Evolutionary conservation across 2,329 filamentous ascomycete species (phyloP).

Genomic region (Sporothrix dimorphospora): DNA sequence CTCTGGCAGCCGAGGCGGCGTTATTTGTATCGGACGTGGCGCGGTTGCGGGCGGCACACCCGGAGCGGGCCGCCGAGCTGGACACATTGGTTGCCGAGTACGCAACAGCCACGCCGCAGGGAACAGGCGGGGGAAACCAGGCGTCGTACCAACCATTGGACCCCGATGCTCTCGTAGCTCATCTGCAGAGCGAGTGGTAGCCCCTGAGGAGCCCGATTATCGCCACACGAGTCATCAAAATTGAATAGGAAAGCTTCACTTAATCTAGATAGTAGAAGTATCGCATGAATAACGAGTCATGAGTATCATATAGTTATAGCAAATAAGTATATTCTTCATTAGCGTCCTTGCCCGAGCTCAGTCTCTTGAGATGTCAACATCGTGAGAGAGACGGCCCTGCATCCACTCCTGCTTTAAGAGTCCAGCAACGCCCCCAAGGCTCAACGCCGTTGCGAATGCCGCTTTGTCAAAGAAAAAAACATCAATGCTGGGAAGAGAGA

Average conservation of each 20-base stretch:
- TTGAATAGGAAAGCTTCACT: background rate
- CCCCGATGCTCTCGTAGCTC: conserved; percentile 18
- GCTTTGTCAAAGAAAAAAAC: background rate
- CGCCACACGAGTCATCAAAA: background rate
- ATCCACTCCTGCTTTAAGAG: background rate
- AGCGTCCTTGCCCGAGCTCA: background rate
- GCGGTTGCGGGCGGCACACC: conserved; percentile 28
- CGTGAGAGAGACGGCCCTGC: background rate
- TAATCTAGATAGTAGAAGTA: too few species aligned
- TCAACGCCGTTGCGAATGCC: background rate
- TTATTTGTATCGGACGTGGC: conserved; percentile 40
- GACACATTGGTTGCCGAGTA: conserved; percentile 27
- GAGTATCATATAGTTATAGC: background rate
- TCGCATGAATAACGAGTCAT: background rate
- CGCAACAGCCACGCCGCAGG: background rate
- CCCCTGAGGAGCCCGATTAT: background rate
- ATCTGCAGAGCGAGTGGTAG: conserved; percentile 22
- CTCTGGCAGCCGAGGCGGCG: conserved; percentile 28
- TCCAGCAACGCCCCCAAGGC: too few species aligned
- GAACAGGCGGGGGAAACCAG: background rate
- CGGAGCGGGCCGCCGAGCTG: conserved; percentile 30
- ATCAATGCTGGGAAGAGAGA: background rate
- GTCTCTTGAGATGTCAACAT: too few species aligned
- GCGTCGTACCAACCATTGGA: conserved; percentile 7
- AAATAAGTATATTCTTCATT: background rate